Evolutionary conservation across 2,329 filamentous ascomycete species (phyloP).

Genomic region (Botryosphaeria agaves): DNA sequence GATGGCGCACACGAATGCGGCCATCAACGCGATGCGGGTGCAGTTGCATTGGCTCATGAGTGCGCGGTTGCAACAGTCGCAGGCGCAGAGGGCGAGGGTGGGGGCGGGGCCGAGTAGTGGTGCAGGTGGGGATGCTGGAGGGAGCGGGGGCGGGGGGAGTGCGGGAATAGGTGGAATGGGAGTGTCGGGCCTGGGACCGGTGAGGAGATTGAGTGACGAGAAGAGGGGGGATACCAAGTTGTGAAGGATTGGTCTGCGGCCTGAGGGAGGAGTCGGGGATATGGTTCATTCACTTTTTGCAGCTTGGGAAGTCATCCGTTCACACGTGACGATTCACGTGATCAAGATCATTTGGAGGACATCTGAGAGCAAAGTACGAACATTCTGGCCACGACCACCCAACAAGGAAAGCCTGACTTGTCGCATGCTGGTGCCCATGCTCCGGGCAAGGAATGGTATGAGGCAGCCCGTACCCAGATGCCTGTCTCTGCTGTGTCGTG

Average conservation of each 20-base stretch:
- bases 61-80: constrained; percentile 29
- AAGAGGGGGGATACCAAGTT: constrained; percentile 19
- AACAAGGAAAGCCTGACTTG: no score
- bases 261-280: no score
- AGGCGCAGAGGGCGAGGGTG: constrained; percentile 9
- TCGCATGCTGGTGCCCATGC: no score
- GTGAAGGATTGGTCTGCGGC: constrained; percentile 10
- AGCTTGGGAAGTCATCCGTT: no score
- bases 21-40: constrained; percentile 39
- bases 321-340: no score
- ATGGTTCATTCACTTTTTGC: no score
- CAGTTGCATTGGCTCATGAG: constrained; percentile 47
- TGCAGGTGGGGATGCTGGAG: not conserved
- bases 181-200: constrained; percentile 8
- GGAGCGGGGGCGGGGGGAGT: constrained; percentile 8
- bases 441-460: no score
- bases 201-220: constrained; percentile 15
- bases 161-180: constrained; percentile 4
- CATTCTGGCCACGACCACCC: no score
- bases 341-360: no score
- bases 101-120: not conserved
- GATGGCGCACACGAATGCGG: constrained; percentile 42
- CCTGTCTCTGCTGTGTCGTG: no score
- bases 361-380: no score
- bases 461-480: no score